These are phyloP conservation scores for Mycothermus thermophilus DNA, from an alignment of 495 filamentous ascomycete genomes.

Conservation along the genomic window DNA sequence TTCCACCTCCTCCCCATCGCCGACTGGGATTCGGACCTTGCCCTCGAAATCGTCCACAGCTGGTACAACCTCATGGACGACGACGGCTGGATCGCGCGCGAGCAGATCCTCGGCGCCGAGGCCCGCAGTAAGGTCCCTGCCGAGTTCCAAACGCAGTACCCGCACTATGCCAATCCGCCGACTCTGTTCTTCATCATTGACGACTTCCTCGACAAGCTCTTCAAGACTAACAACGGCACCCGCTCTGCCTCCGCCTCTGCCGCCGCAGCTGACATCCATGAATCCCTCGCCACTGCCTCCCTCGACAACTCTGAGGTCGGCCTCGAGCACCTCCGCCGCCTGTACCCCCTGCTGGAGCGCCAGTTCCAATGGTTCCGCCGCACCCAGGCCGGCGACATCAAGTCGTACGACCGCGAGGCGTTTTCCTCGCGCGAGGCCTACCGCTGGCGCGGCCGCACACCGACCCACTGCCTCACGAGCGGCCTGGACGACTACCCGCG, in stretches of 20 bases:
- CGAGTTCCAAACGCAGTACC: slow-evolving; percentile 96
- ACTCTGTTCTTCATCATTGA: slow-evolving; percentile 86
- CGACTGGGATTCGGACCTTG: slow-evolving; percentile 87
- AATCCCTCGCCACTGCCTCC: slow-evolving; percentile 40
- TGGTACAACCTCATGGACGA: slow-evolving; percentile 96
- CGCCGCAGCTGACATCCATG: too few relatives aligned
- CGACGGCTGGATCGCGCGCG: slow-evolving; percentile 93
- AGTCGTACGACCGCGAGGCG: slow-evolving; percentile 74
- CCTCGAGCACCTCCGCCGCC: slow-evolving; percentile 55
- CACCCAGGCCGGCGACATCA: slow-evolving; percentile 84
- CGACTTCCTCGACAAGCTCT: slow-evolving; percentile 62
- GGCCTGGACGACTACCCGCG: slow-evolving; percentile 94
- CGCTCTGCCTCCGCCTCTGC: too few relatives aligned
- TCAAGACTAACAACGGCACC: slow-evolving; percentile 26
- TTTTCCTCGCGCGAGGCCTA: slow-evolving; percentile 82
- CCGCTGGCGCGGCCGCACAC: slow-evolving; percentile 86
- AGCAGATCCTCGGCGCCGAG: slow-evolving; percentile 91
- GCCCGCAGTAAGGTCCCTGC: slow-evolving; percentile 86
- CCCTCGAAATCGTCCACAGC: slow-evolving; percentile 82
- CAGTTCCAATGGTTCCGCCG: slow-evolving; percentile 91
- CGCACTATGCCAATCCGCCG: slow-evolving; percentile 97
- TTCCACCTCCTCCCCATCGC: slow-evolving; percentile 87
- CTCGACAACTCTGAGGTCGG: slow-evolving; percentile 54
- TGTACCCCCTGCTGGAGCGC: slow-evolving; percentile 85
- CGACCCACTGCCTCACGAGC: slow-evolving; percentile 76